Evolutionary conservation across 2,329 filamentous ascomycete species (phyloP).

Genomic region (Colletotrichum lindemuthianum): DNA sequence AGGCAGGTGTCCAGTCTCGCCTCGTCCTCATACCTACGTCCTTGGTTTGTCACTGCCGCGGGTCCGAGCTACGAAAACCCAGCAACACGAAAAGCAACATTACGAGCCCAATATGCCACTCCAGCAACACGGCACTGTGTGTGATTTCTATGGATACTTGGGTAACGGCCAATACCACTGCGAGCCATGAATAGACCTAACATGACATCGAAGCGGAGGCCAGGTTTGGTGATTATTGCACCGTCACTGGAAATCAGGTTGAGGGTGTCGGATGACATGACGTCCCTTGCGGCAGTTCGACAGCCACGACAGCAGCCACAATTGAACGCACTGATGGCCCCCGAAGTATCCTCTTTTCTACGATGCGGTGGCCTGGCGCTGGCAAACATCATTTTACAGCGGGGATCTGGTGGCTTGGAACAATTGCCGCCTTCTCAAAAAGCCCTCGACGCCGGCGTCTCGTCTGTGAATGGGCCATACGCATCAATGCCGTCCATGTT

Average conservation of each 20-base stretch:
- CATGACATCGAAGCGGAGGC: no score
- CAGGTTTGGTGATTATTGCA: no score
- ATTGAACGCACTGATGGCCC: constrained; percentile 28
- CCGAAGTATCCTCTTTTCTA: background rate
- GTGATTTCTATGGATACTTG: no score
- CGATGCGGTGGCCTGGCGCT: no score
- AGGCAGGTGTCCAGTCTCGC: no score
- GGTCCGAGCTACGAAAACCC: no score
- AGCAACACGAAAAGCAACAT: no score
- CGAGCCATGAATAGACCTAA: no score
- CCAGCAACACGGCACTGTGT: no score
- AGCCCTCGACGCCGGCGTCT: constrained; percentile 17
- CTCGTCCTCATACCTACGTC: background rate
- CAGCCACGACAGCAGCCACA: constrained; percentile 26
- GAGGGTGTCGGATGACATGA: background rate
- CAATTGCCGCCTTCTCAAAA: constrained; percentile 14
- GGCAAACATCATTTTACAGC: background rate
- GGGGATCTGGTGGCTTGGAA: background rate
- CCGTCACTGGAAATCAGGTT: background rate
- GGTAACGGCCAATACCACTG: no score
- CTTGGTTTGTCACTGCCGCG: background rate
- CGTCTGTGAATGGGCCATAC: constrained; percentile 10
- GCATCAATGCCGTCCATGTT: constrained; percentile 16
- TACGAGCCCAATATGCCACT: no score
- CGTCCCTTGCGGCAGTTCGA: constrained; percentile 12